Base-by-base conservation (phyloP, 106 monocot species). In the Dactylorhiza incarnata region DNA sequence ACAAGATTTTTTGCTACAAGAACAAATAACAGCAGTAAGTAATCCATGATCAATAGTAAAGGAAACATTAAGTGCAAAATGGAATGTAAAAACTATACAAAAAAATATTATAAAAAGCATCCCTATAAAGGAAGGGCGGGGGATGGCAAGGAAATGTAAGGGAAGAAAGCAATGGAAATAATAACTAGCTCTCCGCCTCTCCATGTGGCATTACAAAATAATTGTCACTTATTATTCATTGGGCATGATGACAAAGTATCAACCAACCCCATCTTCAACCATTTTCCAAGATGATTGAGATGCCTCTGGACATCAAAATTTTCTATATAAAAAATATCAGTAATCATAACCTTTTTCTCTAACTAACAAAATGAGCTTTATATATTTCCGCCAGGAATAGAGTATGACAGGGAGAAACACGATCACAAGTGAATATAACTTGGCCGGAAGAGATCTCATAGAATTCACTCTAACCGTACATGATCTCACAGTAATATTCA, bases 1-100 rank as follows among this genome's bases (percentile, higher is more conserved):
- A 86, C 91, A 74, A 88, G 88, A 46, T 92, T 92, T 73, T 92
- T 91, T 23, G 91, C 91, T 91, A 81, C 73, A 79, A 76, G 13
- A 76, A 70, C 15, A 75, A 80, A 20, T 51, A 19, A 72, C 16
- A 45, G 46, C n/a, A 45, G 53, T 23, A 63, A 62, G 43, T 17
- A 9, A 23, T 10, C 10, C 23, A 77, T 59, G 58, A 59, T 22
- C 58, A 59, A 59, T 20, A 59, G 19, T 22, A 59, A 59, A 59
- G 58, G 58, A 59, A 59, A 22, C 9, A 19, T n/a, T 59, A 59
- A n/a, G 7, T 22, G 8, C n/a, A 54, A 59, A 20, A 37, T 66
- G 66, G 66, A 15, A 66, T 26, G 66, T 26, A 66, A 12, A 37
- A 12, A 26, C 12, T 66, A 66, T 66, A 10, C 22, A 73, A 75